Base-by-base conservation (phyloP, 805 yeast genomes). In the Priceomyces carsonii region DNA sequence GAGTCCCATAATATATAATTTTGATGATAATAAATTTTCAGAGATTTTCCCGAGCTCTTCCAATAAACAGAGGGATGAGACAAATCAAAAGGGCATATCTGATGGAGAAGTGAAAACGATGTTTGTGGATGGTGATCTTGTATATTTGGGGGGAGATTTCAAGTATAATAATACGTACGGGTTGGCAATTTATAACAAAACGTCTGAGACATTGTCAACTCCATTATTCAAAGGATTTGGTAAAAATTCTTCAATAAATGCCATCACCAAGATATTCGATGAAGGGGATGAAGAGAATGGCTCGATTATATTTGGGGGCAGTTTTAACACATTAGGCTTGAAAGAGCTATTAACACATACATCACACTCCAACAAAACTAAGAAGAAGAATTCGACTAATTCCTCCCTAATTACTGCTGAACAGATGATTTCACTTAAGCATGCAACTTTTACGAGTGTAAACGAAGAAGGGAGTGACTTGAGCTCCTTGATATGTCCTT, bases 101-200 rank as follows among this genome's bases (percentile, higher is more conserved):
- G 48, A 53, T 22, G 73, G 73, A 7, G 30, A 43, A 5, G 65
- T 67, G 10, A 52, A 50, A 18, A 55, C 66, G n/a, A 48, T 67
- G 4, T 56, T 48, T 33, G 80, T 58, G 2, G 69, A 66, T 29
- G 55, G 61, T 21, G 59, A 73, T 15, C 37, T 76, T 15, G 71
- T 87, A 0, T 88, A 85, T 51, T 73, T 86, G 32, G 99, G 97
- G 7, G 99, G 99, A 14, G 71, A 76, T 40, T 77, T 91, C 45
- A 55, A 69, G 5, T 80, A 68, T 53, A 67, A 75, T 37, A 56
- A 63, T 29, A 67, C 80, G 6, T 50, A 68, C 45, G 83, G 88
- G 33, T 84, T 77, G 0, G 80, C 85, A 7, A 60, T 79, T 4
- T 91, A 86, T 71, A 72, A 86, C 57, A 50, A 63, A 10, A 44